Conservation (phyloP, 2,329 filamentous ascomycete species). For the Cladosporium colombiae region DNA sequence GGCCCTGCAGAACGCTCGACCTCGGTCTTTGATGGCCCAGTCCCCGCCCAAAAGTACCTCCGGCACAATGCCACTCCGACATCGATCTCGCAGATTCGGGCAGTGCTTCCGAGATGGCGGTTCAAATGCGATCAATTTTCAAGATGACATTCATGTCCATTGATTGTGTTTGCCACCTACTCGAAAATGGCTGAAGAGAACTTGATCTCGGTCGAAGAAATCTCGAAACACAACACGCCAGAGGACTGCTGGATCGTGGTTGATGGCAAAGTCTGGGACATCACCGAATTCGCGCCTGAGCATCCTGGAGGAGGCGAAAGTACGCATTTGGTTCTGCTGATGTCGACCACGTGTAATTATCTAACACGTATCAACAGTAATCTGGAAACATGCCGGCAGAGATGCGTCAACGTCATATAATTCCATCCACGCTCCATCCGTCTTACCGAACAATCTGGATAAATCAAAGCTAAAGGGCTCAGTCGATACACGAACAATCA, state of each 20-base stretch:
- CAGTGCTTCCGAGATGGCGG: conserved; percentile 7
- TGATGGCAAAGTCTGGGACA: conserved; percentile 66
- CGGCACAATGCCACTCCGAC: not conserved
- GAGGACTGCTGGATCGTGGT: conserved; percentile 64
- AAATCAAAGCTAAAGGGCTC: conserved; percentile 43
- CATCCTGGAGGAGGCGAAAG: conserved; percentile 61
- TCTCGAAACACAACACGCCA: conserved; percentile 34
- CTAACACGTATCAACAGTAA: conserved; percentile 37
- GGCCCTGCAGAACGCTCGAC: not conserved
- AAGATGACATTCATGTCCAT: conserved; percentile 2
- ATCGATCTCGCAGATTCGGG: not conserved
- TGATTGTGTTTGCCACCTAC: not conserved
- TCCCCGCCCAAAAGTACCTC: conserved; percentile 4
- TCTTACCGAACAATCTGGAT: conserved; percentile 46
- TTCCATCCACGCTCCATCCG: conserved; percentile 51
- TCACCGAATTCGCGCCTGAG: conserved; percentile 65
- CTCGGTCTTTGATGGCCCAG: conserved; percentile 15
- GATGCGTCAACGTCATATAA: conserved; percentile 58
- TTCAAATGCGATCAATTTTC: not conserved
- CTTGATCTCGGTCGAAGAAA: conserved; percentile 26
- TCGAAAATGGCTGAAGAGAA: conserved; percentile 7
- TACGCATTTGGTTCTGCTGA: conserved; percentile 26
- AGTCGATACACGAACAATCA: conserved; percentile 33
- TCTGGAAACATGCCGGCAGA: conserved; percentile 54
- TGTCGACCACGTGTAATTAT: not conserved